Percentiles rank a stretch among this genome's conserved stretches.
Conservation (phyloP, 345 rosid genomes). For the Hibiscus mutabilis region DNA sequence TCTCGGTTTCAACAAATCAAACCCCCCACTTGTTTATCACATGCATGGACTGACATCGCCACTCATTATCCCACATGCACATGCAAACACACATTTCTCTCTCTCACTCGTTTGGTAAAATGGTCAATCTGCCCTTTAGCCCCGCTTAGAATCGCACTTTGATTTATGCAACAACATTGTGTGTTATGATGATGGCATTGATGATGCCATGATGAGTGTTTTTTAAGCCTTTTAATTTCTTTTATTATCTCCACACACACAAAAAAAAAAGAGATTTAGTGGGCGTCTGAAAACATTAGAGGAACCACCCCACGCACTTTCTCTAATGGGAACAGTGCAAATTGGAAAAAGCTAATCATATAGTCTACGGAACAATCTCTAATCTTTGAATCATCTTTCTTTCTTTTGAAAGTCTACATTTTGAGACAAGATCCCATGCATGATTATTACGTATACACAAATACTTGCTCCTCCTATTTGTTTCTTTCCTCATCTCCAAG, state of each 20-base stretch:
- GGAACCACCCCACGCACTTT: conserved; percentile 2
- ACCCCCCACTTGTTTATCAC: conserved; percentile 11
- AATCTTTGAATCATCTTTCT: not conserved
- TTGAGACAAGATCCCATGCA: not conserved
- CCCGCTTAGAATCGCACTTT: not conserved
- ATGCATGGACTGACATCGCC: conserved; percentile 17
- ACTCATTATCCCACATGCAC: conserved; percentile 19
- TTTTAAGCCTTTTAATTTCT: not conserved
- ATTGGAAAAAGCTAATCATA: not conserved
- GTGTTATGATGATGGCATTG: not conserved
- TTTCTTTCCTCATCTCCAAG: not conserved
- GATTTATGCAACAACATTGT: no score
- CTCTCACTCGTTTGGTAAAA: not conserved
- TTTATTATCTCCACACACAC: not conserved
- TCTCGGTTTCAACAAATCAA: conserved; percentile 5
- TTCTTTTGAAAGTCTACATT: not conserved
- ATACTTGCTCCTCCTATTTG: not conserved
- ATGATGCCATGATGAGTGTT: conserved; percentile 7
- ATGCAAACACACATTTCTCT: not conserved
- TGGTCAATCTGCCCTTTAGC: not conserved
- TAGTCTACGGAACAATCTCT: not conserved
- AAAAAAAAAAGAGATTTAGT: not conserved
- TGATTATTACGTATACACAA: conserved; percentile 8
- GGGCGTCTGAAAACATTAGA: not conserved
- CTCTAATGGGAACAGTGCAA: not conserved